Evolutionary conservation across 176 grass and related monocot species (phyloP), one percentile per base, ranked within the genome.

Genomic region (Triticum urartu): DNA sequence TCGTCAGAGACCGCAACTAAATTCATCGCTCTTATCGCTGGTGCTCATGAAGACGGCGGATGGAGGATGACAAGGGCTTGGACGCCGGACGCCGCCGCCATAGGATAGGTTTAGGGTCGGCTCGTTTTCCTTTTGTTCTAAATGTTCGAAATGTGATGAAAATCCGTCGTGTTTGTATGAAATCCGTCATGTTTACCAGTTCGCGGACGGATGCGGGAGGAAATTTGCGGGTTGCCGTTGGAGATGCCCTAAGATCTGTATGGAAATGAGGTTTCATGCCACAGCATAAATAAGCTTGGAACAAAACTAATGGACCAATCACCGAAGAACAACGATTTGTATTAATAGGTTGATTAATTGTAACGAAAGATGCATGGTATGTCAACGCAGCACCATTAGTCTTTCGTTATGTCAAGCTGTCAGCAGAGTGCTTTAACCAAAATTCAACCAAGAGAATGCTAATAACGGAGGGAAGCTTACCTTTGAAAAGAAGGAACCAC

Each of bases 401-500:
- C 14, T 38, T n/a, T 45, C 11, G 11, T 80, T 80, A 11, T 81
- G 71, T 69, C 50, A 62, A 48, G 17, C 21, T 77, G 82, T 77
- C 40, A 40, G 63, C 32, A 43, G 47, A 85, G 64, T 60, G 20
- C 33, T 48, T 61, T 15, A 20, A 79, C 34, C 33, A 84, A 65
- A 87, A 50, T 72, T 88, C 22, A 88, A 43, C 43, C 48, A 80
- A 81, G 42, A 50, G 70, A 75, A 68, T 79, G 22, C n/a, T 32
- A 28, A 28, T 17, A 42, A 76, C 68, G 28, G 40, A 68, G 36
- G 63, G 38, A 80, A 76, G 7, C 45, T 35, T 90, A 96, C 97
- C 94, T 95, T 96, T 43, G 97, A 99, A 88, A 88, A 99, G 87
- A 99, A 99, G 13, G 97, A 99, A 80, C 97, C 97, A 68, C 97